phyloP scores from a whole-genome alignment of 78 protist genomes.

The Dictyostelium brefeldianum region DNA sequence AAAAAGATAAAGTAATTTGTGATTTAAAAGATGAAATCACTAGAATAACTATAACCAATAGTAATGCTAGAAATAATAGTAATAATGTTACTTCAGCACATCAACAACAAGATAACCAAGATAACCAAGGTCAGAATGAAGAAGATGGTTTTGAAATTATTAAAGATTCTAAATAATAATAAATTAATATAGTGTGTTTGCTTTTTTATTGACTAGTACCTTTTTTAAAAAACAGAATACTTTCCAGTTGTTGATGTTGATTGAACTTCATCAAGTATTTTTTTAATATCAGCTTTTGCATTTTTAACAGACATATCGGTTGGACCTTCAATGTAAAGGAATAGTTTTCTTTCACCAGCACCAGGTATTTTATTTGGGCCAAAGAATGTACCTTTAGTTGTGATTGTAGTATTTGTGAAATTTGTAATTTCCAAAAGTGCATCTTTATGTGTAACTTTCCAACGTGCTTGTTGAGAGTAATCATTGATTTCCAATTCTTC shows the following conservation, averaged over 20 bases:
- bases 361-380: conserved; percentile 84
- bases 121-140: background rate
- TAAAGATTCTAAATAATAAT: background rate
- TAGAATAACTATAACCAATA: background rate
- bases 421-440: conserved; percentile 76
- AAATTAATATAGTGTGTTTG: background rate
- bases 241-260: conserved; percentile 7
- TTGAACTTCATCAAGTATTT: conserved; percentile 80
- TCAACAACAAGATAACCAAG: background rate
- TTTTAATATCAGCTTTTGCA: conserved; percentile 84
- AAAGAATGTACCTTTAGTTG: conserved; percentile 88
- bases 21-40: background rate
- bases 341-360: conserved; percentile 91
- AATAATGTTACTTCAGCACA: background rate
- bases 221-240: conserved; percentile 15
- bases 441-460: conserved; percentile 86
- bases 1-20: background rate
- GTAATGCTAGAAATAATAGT: background rate
- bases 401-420: conserved; percentile 79
- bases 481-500: conserved; percentile 97
- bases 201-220: background rate
- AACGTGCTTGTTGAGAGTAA: conserved; percentile 94
- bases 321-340: conserved; percentile 89
- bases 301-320: conserved; percentile 58
- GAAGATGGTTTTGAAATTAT: background rate